Evolutionary conservation across 176 grass and related monocot genomes (phyloP), one percentile per base, ranked within the genome.

Genomic region (Carex scoparia): DNA sequence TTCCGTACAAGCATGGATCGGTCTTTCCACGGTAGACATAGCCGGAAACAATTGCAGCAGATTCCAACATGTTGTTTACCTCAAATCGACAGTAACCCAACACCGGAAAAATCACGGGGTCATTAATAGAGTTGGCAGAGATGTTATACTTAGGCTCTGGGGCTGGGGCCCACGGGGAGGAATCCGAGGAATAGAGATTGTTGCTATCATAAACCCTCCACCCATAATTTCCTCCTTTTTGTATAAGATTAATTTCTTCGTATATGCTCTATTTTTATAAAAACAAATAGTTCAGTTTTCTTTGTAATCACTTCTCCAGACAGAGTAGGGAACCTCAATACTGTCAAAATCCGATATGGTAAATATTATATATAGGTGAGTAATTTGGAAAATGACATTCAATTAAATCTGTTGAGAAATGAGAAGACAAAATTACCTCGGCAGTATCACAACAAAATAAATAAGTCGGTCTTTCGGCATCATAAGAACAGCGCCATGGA

Each of bases 401-500:
- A 69, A 69, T 1, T 33, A 33, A 2, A 33, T 37, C 42, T 55
- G 48, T 77, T 56, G 10, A 55, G 10, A 55, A 77, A 27, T 55
- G 32, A 6, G 57, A 49, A 80, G 15, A 65, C 32, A 13, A 58
- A 75, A 18, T 30, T 83, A 94, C 94, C 88, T 98, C 60, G 8
- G 89, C 88, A 0, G 87, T 89, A 5, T 98, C 95, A 60, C 88
- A 86, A 59, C 95, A 98, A 69, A 92, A 98, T 7, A 95, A 81
- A 88, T 92, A 81, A 11, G 89, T 87, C 9, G 95, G 89, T 62
- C 89, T 94, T 59, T 78, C 59, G 27, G 84, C 87, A 86, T 98
- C 95, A 85, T 91, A 98, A 85, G 83, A 93, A 69, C 95, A 98
- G 0, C 95, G 86, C 95, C 95, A 98, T 0, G 95, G 95, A 81